Conservation (phyloP, 805 yeast genomes). For the Nakazawaea holstii region DNA sequence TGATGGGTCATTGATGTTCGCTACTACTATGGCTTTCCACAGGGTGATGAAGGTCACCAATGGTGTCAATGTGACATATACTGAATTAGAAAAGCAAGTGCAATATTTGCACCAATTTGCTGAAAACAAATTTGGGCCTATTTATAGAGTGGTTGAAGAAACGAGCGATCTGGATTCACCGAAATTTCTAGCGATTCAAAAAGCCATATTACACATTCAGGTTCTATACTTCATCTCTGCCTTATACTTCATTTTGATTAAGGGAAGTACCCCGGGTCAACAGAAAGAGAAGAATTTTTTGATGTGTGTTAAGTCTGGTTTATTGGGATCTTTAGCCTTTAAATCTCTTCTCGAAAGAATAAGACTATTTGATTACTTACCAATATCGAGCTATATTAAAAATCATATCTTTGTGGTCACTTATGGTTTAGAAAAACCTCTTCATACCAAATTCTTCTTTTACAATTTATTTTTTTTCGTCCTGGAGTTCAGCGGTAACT, state of each 20-base stretch:
- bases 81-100: background rate
- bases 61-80: background rate
- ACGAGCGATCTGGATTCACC: background rate
- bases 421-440: no score
- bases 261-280: no score
- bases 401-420: no score
- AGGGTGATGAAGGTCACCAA: background rate
- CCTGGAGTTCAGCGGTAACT: no score
- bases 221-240: background rate
- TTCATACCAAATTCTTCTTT: no score
- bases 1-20: background rate
- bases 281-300: no score
- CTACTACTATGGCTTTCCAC: background rate
- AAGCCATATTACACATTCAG: background rate
- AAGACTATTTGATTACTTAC: no score
- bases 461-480: no score
- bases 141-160: background rate
- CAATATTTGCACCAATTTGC: background rate
- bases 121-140: background rate
- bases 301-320: no score
- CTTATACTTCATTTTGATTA: background rate
- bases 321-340: no score
- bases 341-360: no score
- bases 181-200: background rate
- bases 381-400: no score